Evolutionary conservation across 2,329 filamentous ascomycete genomes (phyloP).

Genomic region (Fusarium albosuccineum): DNA sequence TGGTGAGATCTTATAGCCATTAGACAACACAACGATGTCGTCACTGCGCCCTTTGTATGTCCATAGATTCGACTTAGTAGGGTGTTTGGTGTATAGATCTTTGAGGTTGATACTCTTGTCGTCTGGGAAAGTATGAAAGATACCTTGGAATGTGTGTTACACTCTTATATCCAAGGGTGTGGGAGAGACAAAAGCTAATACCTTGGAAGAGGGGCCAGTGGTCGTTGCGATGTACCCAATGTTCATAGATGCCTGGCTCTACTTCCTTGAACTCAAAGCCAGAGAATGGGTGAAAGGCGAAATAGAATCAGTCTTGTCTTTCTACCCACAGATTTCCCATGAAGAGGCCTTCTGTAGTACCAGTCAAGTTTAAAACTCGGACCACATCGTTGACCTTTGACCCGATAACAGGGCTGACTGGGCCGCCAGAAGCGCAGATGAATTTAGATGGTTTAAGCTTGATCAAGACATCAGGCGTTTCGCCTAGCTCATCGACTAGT

Average conservation of each 20-base stretch:
- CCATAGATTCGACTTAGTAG: slow-evolving; percentile 47
- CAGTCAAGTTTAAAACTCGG: slow-evolving; percentile 51
- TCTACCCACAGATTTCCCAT: slow-evolving; percentile 48
- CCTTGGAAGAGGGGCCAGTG: slow-evolving; percentile 32
- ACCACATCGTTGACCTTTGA: slow-evolving; percentile 51
- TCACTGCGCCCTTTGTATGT: slow-evolving; percentile 48
- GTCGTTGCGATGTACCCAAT: slow-evolving; percentile 51
- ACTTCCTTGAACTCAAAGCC: slow-evolving; percentile 52
- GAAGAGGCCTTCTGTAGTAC: slow-evolving; percentile 52
- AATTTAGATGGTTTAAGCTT: slow-evolving; percentile 51
- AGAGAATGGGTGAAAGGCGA: slow-evolving; percentile 51
- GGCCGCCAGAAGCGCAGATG: slow-evolving; percentile 50
- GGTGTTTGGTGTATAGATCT: slow-evolving; percentile 48
- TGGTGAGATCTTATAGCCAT: slow-evolving; percentile 50
- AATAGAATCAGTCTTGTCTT: slow-evolving; percentile 51
- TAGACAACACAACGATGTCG: slow-evolving; percentile 49
- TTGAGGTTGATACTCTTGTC: slow-evolving; percentile 47
- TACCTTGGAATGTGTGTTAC: slow-evolving; percentile 45
- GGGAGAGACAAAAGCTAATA: not conserved
- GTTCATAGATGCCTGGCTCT: slow-evolving; percentile 48
- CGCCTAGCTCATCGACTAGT: slow-evolving; percentile 51
- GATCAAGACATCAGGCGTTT: slow-evolving; percentile 46
- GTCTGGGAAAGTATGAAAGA: slow-evolving; percentile 51
- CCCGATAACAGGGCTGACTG: slow-evolving; percentile 46
- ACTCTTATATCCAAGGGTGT: too few relatives aligned